These are phyloP conservation scores for Globisporangium perplexum DNA, from an alignment of 352 stramenopile species.

Conservation along the genomic window DNA sequence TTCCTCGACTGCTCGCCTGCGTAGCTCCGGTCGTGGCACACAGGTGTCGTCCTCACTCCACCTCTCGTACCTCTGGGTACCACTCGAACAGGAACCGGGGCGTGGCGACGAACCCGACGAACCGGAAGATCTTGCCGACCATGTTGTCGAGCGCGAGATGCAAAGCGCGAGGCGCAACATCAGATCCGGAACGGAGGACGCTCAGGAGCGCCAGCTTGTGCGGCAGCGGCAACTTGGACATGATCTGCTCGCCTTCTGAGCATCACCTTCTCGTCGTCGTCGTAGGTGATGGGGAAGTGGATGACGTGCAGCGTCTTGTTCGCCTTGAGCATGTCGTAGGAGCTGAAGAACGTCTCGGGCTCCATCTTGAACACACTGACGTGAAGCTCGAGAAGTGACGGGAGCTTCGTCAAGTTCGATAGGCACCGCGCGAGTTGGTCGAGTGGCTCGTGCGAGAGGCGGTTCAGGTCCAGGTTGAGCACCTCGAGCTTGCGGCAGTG, in stretches of 20 bases:
- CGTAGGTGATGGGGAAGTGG: neutral
- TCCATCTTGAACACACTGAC: neutral
- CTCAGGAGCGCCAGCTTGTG: slow-evolving; percentile 10
- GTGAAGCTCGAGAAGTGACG: slow-evolving; percentile 7
- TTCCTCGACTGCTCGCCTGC: no score
- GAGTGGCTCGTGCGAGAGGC: neutral
- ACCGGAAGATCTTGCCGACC: slow-evolving; percentile 7
- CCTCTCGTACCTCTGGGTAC: neutral
- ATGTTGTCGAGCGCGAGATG: neutral
- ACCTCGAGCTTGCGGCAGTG: neutral
- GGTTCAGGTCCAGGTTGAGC: slow-evolving; percentile 3
- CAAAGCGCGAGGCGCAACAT: neutral
- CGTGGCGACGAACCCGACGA: neutral
- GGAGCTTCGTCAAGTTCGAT: neutral
- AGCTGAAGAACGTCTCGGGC: neutral
- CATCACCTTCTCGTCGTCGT: neutral
- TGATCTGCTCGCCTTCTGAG: neutral
- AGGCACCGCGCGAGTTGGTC: neutral
- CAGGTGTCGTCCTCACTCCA: no score
- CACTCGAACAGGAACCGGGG: slow-evolving; percentile 2
- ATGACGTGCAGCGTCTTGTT: slow-evolving; percentile 10
- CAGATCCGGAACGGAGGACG: neutral
- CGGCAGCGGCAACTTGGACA: neutral
- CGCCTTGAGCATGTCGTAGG: neutral
- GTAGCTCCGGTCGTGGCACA: no score